Evolutionary conservation across 2,329 filamentous ascomycete species (phyloP).

Genomic region (Graphiopsis chlorocephala): DNA sequence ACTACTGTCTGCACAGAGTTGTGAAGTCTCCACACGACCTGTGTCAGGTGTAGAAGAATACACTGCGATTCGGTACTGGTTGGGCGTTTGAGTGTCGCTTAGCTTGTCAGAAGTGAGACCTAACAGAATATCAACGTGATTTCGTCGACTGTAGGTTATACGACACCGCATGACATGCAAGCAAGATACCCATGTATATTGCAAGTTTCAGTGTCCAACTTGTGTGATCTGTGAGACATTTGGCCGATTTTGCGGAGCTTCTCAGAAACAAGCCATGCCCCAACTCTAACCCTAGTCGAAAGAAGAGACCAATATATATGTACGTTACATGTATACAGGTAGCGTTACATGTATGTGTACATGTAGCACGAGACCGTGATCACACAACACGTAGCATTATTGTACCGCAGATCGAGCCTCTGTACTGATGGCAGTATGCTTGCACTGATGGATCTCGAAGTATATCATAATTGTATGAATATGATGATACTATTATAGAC

Average conservation of each 20-base stretch:
- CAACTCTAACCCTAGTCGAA: neutral
- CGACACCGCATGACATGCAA: neutral
- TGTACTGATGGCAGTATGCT: no score
- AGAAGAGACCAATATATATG: neutral
- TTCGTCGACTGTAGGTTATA: neutral
- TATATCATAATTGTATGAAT: no score
- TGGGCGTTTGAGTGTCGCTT: neutral
- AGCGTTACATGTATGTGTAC: no score
- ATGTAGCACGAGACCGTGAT: no score
- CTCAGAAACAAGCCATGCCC: neutral
- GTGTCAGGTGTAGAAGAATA: neutral
- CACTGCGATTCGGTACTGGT: neutral
- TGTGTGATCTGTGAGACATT: neutral
- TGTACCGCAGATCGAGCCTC: no score
- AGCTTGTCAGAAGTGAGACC: neutral
- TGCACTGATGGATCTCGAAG: no score
- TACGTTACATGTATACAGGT: no score
- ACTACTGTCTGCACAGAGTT: neutral
- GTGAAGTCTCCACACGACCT: fast-evolving
- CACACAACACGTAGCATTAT: no score
- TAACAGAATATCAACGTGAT: neutral
- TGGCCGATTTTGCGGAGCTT: neutral
- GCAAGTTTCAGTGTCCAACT: neutral
- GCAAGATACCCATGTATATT: fast-evolving
- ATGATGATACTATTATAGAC: no score